A percentile compares a stretch with the other conserved stretches of the same genome.
These are phyloP conservation scores for Podospora pseudopauciseta DNA, from an alignment of 495 filamentous ascomycete species.

Conservation along the genomic window DNA sequence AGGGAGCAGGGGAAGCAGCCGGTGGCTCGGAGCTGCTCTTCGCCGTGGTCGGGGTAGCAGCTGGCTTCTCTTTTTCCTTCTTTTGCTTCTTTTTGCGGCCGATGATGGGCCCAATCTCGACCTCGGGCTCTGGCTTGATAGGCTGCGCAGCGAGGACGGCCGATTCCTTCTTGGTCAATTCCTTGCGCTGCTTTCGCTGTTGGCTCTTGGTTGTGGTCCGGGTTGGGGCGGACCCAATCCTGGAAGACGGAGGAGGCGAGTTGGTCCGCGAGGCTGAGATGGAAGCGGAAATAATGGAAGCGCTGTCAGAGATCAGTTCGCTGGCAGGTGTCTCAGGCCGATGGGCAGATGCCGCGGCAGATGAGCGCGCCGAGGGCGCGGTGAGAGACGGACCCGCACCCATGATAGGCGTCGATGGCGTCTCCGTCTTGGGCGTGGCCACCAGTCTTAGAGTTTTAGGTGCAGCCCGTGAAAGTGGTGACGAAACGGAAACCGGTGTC, in stretches of 20 bases:
- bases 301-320: constrained; percentile 73
- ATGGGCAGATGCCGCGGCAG: constrained; percentile 47
- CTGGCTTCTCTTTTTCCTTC: constrained; percentile 55
- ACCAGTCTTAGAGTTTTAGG: constrained; percentile 66
- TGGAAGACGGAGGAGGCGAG: constrained; percentile 67
- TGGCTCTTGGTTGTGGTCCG: constrained; percentile 85
- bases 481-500: constrained; percentile 45
- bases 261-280: constrained; percentile 70
- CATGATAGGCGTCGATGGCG: constrained; percentile 38
- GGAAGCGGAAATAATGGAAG: constrained; percentile 71
- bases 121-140: constrained; percentile 54
- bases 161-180: constrained; percentile 58
- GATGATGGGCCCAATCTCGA: constrained; percentile 75
- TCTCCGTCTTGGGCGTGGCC: constrained; percentile 67
- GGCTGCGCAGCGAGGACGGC: constrained; percentile 45
- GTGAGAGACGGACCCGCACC: constrained; percentile 18
- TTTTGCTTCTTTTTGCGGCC: constrained; percentile 90
- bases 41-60: constrained; percentile 27
- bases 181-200: constrained; percentile 80
- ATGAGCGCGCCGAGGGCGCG: constrained; percentile 34
- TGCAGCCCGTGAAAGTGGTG: constrained; percentile 40
- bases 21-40: constrained; percentile 39
- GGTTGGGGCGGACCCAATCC: constrained; percentile 72
- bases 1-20: constrained; percentile 26
- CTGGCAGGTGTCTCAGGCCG: constrained; percentile 74